Evolutionary conservation across 2,329 filamentous ascomycete genomes (phyloP), one percentile per base, ranked within the genome.

Genomic region (Penicillium brasilianum): DNA sequence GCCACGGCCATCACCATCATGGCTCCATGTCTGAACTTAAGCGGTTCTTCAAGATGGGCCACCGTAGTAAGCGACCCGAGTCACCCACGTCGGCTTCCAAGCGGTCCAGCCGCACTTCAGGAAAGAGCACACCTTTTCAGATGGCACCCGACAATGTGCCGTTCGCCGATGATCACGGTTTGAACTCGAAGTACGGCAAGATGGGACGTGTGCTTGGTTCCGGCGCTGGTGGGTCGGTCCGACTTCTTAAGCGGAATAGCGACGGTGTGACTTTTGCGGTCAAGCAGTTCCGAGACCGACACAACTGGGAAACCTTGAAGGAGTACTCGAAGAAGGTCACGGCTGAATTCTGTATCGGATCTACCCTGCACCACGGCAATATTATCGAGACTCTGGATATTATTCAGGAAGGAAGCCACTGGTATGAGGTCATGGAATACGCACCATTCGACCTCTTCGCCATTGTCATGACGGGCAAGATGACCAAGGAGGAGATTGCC

Each of bases 371-470:
- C 72, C 95, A 99, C 72, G 94, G 95, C 70, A 99, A 99, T 75
- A 93, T 99, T 69, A 98, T 99, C 71, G 95, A 99, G 77, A 98
- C 95, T 0, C 85, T 99, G 67, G 95, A 99, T 76, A 96, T 99
- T 65, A 87, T 99, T 11, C 91, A 96, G 68, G 95, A 99, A 78
- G 95, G 94, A 77, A 88, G 87, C 54, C 93, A 90, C 66, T 99
- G 95, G 92, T 99, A 93, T 72, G 94, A 98, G 73, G 95, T 99
- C 44, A 99, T 99, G 95, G 95, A 99, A 74, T 99, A 96, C 73
- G 95, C 93, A 11, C 95, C 95, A 0, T 99, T 84, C 72, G 95
- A 99, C 76, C 84, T 99, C 32, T 99, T 99, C 75, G 95, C 95
- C 13, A 97, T 96, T 66, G 95, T 99, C 67, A 99, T 99, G 95